Evolutionary conservation across 2,329 filamentous ascomycete species (phyloP).

Genomic region (Diplodia scrobiculata): DNA sequence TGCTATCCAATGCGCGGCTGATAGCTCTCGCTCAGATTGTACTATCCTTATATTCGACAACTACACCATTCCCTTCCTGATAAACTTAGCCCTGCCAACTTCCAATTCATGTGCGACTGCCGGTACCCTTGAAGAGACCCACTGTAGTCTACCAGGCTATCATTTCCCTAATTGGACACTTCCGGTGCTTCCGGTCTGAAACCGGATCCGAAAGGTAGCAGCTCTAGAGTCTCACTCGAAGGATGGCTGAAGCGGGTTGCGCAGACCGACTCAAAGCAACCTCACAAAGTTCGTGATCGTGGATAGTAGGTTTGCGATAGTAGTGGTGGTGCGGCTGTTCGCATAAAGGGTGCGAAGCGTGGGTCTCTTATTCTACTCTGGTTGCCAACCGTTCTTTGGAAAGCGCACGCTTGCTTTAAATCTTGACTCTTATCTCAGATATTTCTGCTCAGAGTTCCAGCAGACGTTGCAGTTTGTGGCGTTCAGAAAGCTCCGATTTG

Average conservation of each 20-base stretch:
- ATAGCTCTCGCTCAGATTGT: no score
- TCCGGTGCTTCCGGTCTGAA: background rate
- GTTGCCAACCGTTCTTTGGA: no score
- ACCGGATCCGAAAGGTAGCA: background rate
- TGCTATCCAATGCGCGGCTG: no score
- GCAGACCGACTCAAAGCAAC: background rate
- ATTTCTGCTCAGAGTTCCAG: background rate
- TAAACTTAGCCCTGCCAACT: no score
- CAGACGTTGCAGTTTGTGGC: background rate
- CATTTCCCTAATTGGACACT: no score
- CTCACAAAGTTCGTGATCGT: background rate
- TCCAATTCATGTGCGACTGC: no score
- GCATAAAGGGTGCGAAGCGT: background rate
- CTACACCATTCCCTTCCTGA: no score
- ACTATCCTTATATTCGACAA: no score
- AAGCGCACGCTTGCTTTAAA: background rate
- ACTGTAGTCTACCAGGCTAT: no score
- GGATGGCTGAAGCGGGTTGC: background rate
- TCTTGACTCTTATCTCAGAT: background rate
- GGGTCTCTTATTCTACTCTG: background rate
- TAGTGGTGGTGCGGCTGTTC: background rate
- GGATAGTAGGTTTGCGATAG: background rate
- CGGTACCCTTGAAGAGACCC: no score
- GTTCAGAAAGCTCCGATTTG: background rate
- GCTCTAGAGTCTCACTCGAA: background rate